phyloP scores from a whole-genome alignment of 2,329 filamentous ascomycete genomes.

The Lasiodiplodia gonubiensis region DNA sequence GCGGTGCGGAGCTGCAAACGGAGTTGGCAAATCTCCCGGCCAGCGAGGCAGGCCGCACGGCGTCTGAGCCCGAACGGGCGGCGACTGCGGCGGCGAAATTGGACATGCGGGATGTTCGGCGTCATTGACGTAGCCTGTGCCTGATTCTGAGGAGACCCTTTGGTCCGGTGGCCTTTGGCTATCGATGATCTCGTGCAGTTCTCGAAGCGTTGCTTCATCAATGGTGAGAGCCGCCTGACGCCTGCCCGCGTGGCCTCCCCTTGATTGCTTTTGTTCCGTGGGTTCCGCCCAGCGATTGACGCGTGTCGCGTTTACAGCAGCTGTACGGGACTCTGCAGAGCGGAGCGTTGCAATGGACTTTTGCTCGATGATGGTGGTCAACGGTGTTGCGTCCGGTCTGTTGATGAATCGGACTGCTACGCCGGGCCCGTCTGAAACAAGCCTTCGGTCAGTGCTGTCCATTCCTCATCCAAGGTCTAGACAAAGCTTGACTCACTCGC shows the following conservation, averaged over 20 bases:
- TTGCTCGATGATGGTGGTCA: slow-evolving; percentile 53
- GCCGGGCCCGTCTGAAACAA: slow-evolving; percentile 19
- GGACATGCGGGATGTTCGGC: slow-evolving; percentile 4
- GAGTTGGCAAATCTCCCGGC: slow-evolving; percentile 26
- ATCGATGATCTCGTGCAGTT: slow-evolving; percentile 27
- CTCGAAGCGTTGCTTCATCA: slow-evolving; percentile 25
- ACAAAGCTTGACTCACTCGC: slow-evolving; percentile 22
- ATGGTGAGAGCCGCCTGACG: slow-evolving; percentile 22
- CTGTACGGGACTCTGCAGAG: slow-evolving; percentile 31
- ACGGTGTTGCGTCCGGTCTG: slow-evolving; percentile 43
- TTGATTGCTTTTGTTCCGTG: slow-evolving; percentile 18
- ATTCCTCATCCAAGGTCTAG: neutral
- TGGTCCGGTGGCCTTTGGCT: slow-evolving; percentile 3
- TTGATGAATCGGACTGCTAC: slow-evolving; percentile 35
- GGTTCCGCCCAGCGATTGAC: neutral
- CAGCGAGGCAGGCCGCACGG: slow-evolving; percentile 27
- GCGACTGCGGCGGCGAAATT: slow-evolving; percentile 25
- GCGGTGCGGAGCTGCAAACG: slow-evolving; percentile 12
- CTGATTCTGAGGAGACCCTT: slow-evolving; percentile 1
- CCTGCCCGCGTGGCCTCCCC: neutral
- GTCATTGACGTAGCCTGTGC: slow-evolving; percentile 15
- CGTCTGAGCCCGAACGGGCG: slow-evolving; percentile 20
- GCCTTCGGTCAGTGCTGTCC: neutral
- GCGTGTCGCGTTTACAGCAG: neutral
- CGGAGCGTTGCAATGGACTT: slow-evolving; percentile 49